These are phyloP conservation scores for Dicorynia guianensis DNA, from an alignment of 306 rosid species.

Conservation along the genomic window DNA sequence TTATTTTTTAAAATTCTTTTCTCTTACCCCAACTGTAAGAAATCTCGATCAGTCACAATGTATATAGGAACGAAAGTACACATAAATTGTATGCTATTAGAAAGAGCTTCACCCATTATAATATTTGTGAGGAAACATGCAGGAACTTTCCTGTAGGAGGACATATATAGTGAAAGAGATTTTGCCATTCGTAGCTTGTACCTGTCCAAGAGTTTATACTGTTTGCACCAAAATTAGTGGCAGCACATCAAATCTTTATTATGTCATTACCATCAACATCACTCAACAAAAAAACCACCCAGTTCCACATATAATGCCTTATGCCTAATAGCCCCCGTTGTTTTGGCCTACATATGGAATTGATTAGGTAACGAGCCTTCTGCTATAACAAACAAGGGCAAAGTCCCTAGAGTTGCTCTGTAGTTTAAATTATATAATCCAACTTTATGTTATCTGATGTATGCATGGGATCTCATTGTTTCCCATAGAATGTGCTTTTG, in stretches of 20 bases:
- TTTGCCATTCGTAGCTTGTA: conserved; percentile 43
- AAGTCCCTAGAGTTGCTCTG: neutral
- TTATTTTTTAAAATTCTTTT: too few species aligned
- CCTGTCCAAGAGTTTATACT: conserved; percentile 41
- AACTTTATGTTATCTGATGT: neutral
- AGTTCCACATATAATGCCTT: neutral
- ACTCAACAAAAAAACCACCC: neutral
- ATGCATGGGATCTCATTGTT: neutral
- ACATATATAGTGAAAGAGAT: conserved; percentile 26
- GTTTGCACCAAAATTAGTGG: conserved; percentile 31
- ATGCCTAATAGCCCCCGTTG: neutral
- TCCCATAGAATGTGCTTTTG: neutral
- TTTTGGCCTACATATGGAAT: conserved; percentile 11
- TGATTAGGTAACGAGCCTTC: neutral
- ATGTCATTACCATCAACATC: conserved; percentile 53
- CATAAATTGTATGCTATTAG: neutral
- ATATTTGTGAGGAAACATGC: conserved; percentile 45
- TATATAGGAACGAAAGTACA: neutral
- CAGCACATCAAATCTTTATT: conserved; percentile 31
- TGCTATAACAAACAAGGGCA: conserved; percentile 22
- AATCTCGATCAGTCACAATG: too few species aligned
- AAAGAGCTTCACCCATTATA: neutral
- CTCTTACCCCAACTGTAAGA: too few species aligned
- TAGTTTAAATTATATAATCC: conserved; percentile 5
- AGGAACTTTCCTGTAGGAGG: conserved; percentile 58